phyloP scores from a whole-genome alignment of 2,329 filamentous ascomycete species.

The Arthroderma uncinatum region DNA sequence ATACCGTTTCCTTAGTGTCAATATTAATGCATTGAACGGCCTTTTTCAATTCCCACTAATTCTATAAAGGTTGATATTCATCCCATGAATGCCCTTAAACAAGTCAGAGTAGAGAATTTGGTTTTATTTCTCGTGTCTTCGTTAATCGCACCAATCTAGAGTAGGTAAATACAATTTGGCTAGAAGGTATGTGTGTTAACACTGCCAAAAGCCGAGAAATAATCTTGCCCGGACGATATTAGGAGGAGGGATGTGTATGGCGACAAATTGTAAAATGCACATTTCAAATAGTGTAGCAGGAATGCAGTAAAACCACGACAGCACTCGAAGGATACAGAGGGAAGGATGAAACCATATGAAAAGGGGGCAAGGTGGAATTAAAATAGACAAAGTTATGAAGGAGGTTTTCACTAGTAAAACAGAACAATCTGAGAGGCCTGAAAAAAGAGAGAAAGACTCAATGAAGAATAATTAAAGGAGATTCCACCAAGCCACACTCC shows the following conservation, averaged over 20 bases:
- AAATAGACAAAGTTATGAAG: neutral
- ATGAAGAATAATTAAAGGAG: constrained; percentile 5
- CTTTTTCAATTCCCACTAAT: too few species aligned
- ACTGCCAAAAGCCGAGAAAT: neutral
- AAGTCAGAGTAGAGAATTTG: neutral
- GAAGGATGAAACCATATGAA: neutral
- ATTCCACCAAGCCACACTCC: constrained; percentile 16
- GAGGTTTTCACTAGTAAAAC: neutral
- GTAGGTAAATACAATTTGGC: neutral
- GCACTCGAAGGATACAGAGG: neutral
- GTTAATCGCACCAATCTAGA: neutral
- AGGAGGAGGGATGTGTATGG: neutral
- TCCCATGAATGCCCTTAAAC: neutral
- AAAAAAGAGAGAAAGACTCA: neutral
- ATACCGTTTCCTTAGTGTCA: neutral
- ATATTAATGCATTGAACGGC: too few species aligned
- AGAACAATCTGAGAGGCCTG: neutral
- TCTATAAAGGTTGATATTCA: neutral
- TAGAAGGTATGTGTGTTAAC: neutral
- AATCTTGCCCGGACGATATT: neutral
- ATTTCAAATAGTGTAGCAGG: neutral
- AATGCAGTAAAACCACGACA: neutral
- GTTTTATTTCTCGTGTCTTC: neutral
- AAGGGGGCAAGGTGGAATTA: neutral
- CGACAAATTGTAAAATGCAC: neutral